Conservation (phyloP, 2,329 filamentous ascomycete genomes). For the Nannizzia gypsea region DNA sequence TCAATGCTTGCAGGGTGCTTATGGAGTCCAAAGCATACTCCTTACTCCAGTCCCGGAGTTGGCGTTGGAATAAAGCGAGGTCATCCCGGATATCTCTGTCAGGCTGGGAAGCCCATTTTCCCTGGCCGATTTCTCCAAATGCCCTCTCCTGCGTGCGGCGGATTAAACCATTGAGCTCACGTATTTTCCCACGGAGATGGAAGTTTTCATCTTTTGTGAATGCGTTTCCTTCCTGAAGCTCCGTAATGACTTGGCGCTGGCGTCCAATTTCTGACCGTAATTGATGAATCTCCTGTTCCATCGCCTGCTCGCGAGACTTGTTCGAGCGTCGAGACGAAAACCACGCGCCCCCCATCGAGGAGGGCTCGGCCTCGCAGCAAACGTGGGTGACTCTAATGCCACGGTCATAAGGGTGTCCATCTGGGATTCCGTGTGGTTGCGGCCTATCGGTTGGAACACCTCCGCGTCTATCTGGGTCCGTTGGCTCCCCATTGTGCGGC, state of each 20-base stretch:
- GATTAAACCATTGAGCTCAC: slow-evolving; percentile 5
- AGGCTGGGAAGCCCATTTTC: slow-evolving; percentile 7
- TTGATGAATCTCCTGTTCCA: neutral
- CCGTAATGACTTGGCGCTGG: neutral
- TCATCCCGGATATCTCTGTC: slow-evolving; percentile 6
- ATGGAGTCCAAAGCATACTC: slow-evolving; percentile 1
- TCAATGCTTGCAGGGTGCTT: neutral
- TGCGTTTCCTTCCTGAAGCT: neutral
- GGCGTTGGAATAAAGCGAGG: slow-evolving; percentile 4
- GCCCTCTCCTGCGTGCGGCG: slow-evolving; percentile 7
- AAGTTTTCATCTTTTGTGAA: slow-evolving; percentile 5
- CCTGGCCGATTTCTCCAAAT: slow-evolving; percentile 6
- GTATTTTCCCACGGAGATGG: slow-evolving; percentile 2
- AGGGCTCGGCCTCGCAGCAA: neutral
- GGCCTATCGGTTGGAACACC: neutral
- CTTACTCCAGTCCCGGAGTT: slow-evolving; percentile 7
- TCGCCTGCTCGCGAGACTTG: slow-evolving; percentile 1
- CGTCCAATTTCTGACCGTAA: slow-evolving; percentile 2
- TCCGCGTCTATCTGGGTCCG: neutral
- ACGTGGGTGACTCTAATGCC: neutral
- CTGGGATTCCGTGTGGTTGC: neutral
- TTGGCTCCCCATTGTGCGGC: neutral
- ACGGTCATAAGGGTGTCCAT: neutral
- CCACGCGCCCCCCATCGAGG: neutral
- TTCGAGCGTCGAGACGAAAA: neutral